A percentile compares a stretch with the other conserved stretches of the same genome.
Conservation (phyloP, 1,284 basidiomycete genomes). For the Cutaneotrichosporon dermatis region DNA sequence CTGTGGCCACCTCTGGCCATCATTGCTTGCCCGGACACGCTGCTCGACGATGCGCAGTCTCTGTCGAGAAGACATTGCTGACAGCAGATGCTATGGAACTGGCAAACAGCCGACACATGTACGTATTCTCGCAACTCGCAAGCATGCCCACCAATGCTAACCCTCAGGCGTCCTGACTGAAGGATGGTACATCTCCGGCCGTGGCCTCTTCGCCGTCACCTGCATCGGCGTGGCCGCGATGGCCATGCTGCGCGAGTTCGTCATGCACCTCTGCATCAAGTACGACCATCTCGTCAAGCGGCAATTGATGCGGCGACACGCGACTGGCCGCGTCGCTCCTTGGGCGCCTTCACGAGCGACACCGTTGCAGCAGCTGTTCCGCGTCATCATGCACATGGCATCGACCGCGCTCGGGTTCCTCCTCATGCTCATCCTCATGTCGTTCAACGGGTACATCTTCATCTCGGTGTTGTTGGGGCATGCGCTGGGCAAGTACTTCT, state of each 20-base stretch:
- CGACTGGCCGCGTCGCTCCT: constrained; percentile 15
- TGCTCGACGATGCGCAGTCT: no score
- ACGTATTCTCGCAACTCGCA: no score
- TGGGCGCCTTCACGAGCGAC: constrained; percentile 20
- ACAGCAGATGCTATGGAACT: constrained; percentile 37
- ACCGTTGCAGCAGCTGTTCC: constrained; percentile 27
- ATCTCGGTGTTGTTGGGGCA: constrained; percentile 27
- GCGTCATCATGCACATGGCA: constrained; percentile 21
- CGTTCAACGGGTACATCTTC: constrained; percentile 33
- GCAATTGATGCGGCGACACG: constrained; percentile 8
- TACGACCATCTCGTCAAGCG: constrained; percentile 21
- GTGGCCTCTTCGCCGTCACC: constrained; percentile 28
- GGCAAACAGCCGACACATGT: constrained; percentile 29
- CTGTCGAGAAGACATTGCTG: background rate
- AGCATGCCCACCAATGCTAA: no score
- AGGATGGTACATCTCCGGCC: constrained; percentile 28
- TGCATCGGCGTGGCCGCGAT: constrained; percentile 28
- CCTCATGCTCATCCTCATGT: constrained; percentile 35
- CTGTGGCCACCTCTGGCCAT: no score
- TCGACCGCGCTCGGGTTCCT: constrained; percentile 26
- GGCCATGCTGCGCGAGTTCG: constrained; percentile 21
- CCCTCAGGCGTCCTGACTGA: constrained; percentile 19
- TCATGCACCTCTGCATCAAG: constrained; percentile 17
- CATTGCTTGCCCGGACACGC: no score
- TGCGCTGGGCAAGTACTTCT: constrained; percentile 33